These are phyloP conservation scores for Venturiaceae sp. DNA, from an alignment of 2,329 filamentous ascomycete species.

Conservation along the genomic window DNA sequence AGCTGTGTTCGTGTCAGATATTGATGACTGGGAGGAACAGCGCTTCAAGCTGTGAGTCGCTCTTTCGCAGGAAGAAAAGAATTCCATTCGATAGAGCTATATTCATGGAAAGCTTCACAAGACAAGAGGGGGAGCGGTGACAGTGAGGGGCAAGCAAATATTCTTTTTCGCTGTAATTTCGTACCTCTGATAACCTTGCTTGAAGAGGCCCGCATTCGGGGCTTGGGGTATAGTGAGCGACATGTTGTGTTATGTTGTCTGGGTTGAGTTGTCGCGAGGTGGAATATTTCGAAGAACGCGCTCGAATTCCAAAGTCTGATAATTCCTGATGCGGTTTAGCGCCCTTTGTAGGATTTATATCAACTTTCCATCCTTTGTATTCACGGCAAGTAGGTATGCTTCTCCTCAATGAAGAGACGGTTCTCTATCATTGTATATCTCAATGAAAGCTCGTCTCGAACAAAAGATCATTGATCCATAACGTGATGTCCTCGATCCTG, in stretches of 20 bases:
- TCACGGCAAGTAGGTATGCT: too few relatives aligned
- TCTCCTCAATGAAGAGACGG: too few relatives aligned
- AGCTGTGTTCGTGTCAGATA: conserved; percentile 50
- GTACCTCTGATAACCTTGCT: conserved; percentile 92
- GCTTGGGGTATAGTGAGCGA: conserved; percentile 93
- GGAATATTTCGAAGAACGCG: too few relatives aligned
- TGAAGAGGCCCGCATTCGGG: conserved; percentile 89
- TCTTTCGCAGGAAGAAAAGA: background rate
- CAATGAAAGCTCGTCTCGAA: too few relatives aligned
- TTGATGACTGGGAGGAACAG: conserved; percentile 15
- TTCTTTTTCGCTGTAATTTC: conserved; percentile 12
- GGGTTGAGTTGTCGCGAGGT: too few relatives aligned
- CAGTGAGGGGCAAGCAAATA: background rate
- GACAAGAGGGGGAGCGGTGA: conserved; percentile 13
- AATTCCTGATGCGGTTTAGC: too few relatives aligned
- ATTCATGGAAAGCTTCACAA: conserved; percentile 3
- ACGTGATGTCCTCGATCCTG: too few relatives aligned
- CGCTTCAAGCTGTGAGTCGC: background rate
- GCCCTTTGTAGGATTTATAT: too few relatives aligned
- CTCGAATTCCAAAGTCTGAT: too few relatives aligned
- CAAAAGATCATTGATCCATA: too few relatives aligned
- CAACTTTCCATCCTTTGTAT: too few relatives aligned
- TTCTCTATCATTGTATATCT: too few relatives aligned
- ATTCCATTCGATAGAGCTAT: background rate
- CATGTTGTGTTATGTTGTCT: conserved; percentile 52